Base-by-base conservation (phyloP, 2,329 filamentous ascomycete species). In the Magnaporthiopsis incrustans region DNA sequence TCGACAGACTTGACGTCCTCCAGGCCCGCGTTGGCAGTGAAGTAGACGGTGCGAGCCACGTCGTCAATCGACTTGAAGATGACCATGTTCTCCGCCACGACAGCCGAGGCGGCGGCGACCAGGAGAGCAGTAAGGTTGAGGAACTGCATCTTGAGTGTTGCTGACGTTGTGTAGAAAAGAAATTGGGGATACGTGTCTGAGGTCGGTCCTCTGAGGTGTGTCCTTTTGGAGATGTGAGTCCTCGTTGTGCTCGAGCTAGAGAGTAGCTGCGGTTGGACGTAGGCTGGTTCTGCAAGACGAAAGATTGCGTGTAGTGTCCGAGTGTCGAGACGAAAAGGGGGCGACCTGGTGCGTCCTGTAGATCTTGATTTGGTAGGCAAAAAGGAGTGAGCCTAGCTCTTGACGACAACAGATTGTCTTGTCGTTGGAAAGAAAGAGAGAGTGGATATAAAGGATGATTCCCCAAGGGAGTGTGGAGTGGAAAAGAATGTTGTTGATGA, bases 1-100 rank as follows among this genome's bases (percentile, higher is more conserved):
- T 71, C 71, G 67, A 84, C 71, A 22, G 76, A 65, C 25, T 72
- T 68, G 59, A 83, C 69, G 2, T 71, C 44, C n/a, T 68, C 57
- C 27, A 70, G 69, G 62, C 78, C 78, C 0, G 72, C 69, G 71
- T 73, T 80, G 69, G 77, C 69, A 35, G 81, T 83, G 75, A 85
- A 83, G 75, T 79, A 69, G 73, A 86, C 69, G 60, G 77, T 80
- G 72, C 83, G 81, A 65, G 74, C 71, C 44, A 74, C 76, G 65
- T 73, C 69, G 72, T 88, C 86, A 62, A 85, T 81, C 69, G 83
- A 86, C 74, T 81, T 70, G 76, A 88, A 87, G 68, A 81, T 84
- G 70, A 88, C 75, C 50, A 75, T 74, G 74, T 80, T 82, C 71
- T 71, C 73, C 65, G 81, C 82, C 64, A 71, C 72, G 69, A 73